Evolutionary conservation across 371 early-diverging fungal species (phyloP), one percentile per base, ranked within the genome.

Genomic region (Phascolomyces articulosus): DNA sequence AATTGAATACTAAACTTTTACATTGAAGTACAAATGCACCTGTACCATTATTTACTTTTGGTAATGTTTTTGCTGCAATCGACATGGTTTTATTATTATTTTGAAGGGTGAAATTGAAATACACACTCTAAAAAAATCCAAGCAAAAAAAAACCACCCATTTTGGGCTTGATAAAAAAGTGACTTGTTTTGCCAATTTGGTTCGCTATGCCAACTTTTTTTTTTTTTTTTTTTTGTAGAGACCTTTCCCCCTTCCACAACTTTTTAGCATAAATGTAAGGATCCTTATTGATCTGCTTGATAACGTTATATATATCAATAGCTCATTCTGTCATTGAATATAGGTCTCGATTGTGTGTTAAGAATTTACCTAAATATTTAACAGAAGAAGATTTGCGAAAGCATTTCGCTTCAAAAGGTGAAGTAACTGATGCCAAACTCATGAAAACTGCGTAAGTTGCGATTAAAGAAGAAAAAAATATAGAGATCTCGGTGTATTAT

Each of bases 391-490:
- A 94, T 63, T 85, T 98, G 68, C 84, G 89, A 47, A 90, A 90
- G 62, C 96, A 96, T 73, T 98, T 98, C 76, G 82, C 87, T 47
- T 68, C 83, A 26, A 89, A 90, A 61, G 96, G 95, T 54, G 87
- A 92, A 70, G 85, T 98, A 16, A 98, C 98, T 0, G 98, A 98
- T 72, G 91, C 88, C 41, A 95, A 94, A 78, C 85, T 98, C 16
- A 92, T 93, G 69, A 85, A 87, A 60, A 93, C 93, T 61, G 68
- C 72, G 93, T 91, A 87, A 71, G 85, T 81, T 13, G n/a, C 34
- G 34, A 34, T 34, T 11, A 11, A 34, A 34, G 9, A 9, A 9
- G 6, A 2, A 34, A 34, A 34, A 6, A 11, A 8, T n/a, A n/a
- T n/a, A 18, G 21, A 40, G 38, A 58, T 29, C 38, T n/a, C 27